These are phyloP conservation scores for Aspergillus novofumigatus DNA, from an alignment of 2,329 filamentous ascomycete species.

Conservation along the genomic window DNA sequence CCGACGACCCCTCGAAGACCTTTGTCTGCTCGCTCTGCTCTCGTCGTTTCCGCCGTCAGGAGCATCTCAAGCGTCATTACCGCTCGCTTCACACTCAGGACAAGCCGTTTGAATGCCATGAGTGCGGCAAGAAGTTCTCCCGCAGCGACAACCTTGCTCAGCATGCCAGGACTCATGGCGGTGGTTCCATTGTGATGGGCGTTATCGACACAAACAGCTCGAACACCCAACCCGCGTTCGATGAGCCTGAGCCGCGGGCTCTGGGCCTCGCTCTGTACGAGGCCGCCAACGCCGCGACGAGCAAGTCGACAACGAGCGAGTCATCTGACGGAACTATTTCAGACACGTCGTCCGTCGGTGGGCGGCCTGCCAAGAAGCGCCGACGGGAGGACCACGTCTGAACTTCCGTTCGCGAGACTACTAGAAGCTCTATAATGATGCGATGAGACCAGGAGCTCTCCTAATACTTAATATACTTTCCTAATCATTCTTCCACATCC, in stretches of 20 bases:
- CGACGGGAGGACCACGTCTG: slow-evolving; percentile 65
- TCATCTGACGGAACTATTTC: slow-evolving; percentile 38
- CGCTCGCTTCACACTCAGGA: slow-evolving; percentile 96
- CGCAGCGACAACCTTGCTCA: slow-evolving; percentile 96
- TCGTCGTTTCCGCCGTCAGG: slow-evolving; percentile 94
- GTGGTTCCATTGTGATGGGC: slow-evolving; percentile 85
- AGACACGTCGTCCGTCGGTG: slow-evolving; percentile 33
- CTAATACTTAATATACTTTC: slow-evolving; percentile 30
- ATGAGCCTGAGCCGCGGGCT: slow-evolving; percentile 59
- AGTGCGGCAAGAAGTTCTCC: slow-evolving; percentile 99
- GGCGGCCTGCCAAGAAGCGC: slow-evolving; percentile 68
- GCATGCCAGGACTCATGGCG: slow-evolving; percentile 89
- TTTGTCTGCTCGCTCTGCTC: slow-evolving; percentile 97
- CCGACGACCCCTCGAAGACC: slow-evolving; percentile 96
- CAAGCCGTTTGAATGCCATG: slow-evolving; percentile 95
- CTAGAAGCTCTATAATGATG: slow-evolving; percentile 27
- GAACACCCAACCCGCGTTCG: slow-evolving; percentile 36
- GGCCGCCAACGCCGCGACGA: slow-evolving; percentile 68
- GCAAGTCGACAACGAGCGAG: slow-evolving; percentile 48
- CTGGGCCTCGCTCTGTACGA: slow-evolving; percentile 79
- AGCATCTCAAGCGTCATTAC: slow-evolving; percentile 98
- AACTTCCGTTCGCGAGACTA: slow-evolving; percentile 13
- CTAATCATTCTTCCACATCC: slow-evolving; percentile 19
- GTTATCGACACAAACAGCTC: slow-evolving; percentile 69
- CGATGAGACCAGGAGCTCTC: slow-evolving; percentile 39